Percentiles rank a stretch among this genome's conserved stretches.
Conservation (phyloP, 305 asterid genomes). For the Fraxinus sp. region DNA sequence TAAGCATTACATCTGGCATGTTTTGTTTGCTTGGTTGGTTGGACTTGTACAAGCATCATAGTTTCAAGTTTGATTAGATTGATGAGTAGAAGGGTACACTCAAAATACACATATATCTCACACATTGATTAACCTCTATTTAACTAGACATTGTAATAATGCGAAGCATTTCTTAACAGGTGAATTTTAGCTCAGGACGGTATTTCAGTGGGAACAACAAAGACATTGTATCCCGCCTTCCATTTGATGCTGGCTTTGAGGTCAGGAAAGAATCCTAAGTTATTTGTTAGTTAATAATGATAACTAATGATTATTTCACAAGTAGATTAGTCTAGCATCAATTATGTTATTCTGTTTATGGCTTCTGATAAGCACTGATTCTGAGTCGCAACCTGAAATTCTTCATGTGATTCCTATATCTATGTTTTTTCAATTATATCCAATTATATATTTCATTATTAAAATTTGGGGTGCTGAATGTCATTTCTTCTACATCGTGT, state of each 20-base stretch:
- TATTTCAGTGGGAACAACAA: conserved; percentile 70
- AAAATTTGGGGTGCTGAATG: not conserved
- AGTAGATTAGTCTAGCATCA: not conserved
- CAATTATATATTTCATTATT: not conserved
- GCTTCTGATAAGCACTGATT: not conserved
- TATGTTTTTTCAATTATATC: not conserved
- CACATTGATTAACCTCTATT: not conserved
- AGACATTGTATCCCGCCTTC: conserved; percentile 67
- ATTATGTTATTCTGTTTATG: not conserved
- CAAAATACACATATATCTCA: not conserved
- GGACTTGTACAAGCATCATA: conserved; percentile 21
- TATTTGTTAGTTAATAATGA: conserved; percentile 15
- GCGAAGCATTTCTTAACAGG: conserved; percentile 48
- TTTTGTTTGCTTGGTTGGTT: conserved; percentile 15
- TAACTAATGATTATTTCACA: not conserved
- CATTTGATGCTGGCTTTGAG: conserved; percentile 98
- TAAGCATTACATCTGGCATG: not conserved
- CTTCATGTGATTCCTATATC: not conserved
- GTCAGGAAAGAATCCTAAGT: conserved; percentile 32
- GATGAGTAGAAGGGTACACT: not conserved
- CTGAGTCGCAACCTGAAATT: not conserved
- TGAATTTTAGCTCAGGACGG: conserved; percentile 92
- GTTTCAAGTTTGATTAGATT: not conserved
- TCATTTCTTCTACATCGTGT: not conserved
- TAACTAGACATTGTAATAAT: conserved; percentile 22